Percentiles rank a stretch among this genome's conserved stretches.
Conservation (phyloP, 2,329 filamentous ascomycete genomes). For the Clarireedia monteithiana region DNA sequence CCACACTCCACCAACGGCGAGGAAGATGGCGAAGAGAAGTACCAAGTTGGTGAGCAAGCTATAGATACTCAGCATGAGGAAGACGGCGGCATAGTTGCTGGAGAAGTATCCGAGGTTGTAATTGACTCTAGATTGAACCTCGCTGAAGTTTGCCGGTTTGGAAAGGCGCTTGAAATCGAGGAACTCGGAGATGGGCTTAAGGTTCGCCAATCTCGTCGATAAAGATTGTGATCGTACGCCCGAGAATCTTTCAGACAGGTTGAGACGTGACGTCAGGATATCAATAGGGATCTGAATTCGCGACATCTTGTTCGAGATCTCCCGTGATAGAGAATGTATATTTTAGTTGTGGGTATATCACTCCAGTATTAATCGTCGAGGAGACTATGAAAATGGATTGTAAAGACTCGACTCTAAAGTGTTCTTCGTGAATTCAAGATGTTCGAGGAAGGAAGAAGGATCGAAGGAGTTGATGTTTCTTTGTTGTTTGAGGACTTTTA, state of each 20-base stretch:
- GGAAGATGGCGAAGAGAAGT: slow-evolving; percentile 85
- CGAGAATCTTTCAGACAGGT: slow-evolving; percentile 77
- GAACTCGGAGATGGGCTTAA: slow-evolving; percentile 87
- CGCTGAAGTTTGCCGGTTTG: slow-evolving; percentile 85
- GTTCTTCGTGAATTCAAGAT: neutral
- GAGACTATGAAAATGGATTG: too few species aligned
- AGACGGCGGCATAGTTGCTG: slow-evolving; percentile 94
- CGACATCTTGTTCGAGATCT: slow-evolving; percentile 51
- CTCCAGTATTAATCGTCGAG: too few species aligned
- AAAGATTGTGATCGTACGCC: slow-evolving; percentile 73
- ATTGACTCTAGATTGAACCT: slow-evolving; percentile 87
- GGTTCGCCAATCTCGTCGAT: slow-evolving; percentile 79
- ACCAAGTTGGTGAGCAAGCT: slow-evolving; percentile 79
- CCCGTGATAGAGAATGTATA: neutral
- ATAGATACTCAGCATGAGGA: slow-evolving; percentile 94
- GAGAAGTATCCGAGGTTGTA: slow-evolving; percentile 97
- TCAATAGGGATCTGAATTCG: slow-evolving; percentile 91
- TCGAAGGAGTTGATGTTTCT: neutral
- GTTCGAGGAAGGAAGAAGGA: neutral
- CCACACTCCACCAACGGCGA: slow-evolving; percentile 81
- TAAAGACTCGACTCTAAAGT: neutral
- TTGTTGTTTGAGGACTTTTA: neutral
- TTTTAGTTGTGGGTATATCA: neutral
- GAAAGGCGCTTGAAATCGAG: slow-evolving; percentile 92
- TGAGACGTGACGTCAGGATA: slow-evolving; percentile 82